phyloP scores from a whole-genome alignment of 371 early-diverging fungal species.

The Zancudomyces culisetae region DNA sequence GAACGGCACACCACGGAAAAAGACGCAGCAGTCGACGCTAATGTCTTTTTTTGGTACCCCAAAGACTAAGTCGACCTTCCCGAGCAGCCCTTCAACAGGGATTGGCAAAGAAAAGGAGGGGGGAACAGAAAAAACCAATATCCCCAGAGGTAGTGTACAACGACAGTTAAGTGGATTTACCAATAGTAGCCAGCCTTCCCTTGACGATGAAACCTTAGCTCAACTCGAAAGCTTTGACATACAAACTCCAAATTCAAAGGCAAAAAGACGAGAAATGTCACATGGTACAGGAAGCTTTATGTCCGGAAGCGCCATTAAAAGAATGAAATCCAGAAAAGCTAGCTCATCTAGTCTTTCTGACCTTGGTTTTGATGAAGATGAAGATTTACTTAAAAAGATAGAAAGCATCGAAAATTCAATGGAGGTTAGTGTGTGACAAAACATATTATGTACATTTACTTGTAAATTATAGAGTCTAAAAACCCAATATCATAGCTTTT shows the following conservation, averaged over 20 bases:
- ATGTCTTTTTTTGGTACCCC: slow-evolving; percentile 5
- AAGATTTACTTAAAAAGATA: not conserved
- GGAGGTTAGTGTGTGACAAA: too few species aligned
- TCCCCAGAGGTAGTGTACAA: too few species aligned
- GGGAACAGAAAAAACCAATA: not conserved
- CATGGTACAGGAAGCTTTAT: not conserved
- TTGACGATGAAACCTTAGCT: not conserved
- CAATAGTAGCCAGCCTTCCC: not conserved
- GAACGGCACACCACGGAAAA: not conserved
- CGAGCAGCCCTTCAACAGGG: not conserved
- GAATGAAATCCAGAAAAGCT: not conserved
- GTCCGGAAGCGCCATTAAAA: not conserved
- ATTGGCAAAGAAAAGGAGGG: not conserved
- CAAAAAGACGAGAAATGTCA: not conserved
- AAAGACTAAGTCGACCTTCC: not conserved
- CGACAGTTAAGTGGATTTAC: not conserved
- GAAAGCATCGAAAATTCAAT: not conserved
- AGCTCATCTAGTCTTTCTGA: not conserved
- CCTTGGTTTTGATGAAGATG: slow-evolving; percentile 3
- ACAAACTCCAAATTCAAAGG: not conserved
- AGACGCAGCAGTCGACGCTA: not conserved
- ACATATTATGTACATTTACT: too few species aligned
- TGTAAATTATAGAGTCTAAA: too few species aligned
- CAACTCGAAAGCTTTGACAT: not conserved
- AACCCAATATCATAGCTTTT: too few species aligned